These are phyloP conservation scores for Carex scoparia DNA, from an alignment of 176 grass and related monocot genomes.

Conservation along the genomic window DNA sequence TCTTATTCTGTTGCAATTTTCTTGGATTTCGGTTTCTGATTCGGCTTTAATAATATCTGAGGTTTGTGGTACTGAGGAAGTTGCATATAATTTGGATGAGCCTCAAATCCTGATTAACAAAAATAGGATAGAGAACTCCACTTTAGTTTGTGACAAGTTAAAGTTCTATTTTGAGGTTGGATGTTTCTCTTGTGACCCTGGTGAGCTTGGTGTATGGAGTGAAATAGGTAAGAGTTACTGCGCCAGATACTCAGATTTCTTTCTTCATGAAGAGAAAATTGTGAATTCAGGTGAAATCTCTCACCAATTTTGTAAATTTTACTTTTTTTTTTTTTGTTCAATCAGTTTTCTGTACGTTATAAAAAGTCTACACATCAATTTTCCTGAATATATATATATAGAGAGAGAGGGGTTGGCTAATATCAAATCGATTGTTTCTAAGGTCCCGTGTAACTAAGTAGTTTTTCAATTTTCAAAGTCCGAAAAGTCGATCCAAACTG, in stretches of 20 bases:
- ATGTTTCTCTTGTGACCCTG: constrained; percentile 51
- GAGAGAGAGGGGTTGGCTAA: too few species aligned
- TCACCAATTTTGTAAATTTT: constrained; percentile 14
- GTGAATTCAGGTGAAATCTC: constrained; percentile 38
- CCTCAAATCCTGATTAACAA: constrained; percentile 50
- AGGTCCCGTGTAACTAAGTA: too few species aligned
- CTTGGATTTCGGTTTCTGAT: constrained; percentile 26
- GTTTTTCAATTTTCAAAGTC: too few species aligned
- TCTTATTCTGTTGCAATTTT: constrained; percentile 33
- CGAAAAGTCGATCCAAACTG: too few species aligned
- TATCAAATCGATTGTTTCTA: too few species aligned
- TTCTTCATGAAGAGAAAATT: constrained; percentile 13
- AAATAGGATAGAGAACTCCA: constrained; percentile 42
- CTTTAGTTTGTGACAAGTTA: constrained; percentile 55
- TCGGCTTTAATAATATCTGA: constrained; percentile 25
- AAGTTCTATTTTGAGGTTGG: constrained; percentile 47
- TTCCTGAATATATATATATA: neutral
- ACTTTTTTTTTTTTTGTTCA: neutral
- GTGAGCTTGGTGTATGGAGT: constrained; percentile 33
- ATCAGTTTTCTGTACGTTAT: neutral
- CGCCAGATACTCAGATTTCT: constrained; percentile 2
- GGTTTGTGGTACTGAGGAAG: constrained; percentile 56
- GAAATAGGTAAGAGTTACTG: constrained; percentile 43
- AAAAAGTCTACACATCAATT: neutral
- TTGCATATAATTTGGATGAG: constrained; percentile 34